Evolutionary conservation across 2,329 filamentous ascomycete species (phyloP), one percentile per base, ranked within the genome.

Genomic region (Botrytis fragariae): DNA sequence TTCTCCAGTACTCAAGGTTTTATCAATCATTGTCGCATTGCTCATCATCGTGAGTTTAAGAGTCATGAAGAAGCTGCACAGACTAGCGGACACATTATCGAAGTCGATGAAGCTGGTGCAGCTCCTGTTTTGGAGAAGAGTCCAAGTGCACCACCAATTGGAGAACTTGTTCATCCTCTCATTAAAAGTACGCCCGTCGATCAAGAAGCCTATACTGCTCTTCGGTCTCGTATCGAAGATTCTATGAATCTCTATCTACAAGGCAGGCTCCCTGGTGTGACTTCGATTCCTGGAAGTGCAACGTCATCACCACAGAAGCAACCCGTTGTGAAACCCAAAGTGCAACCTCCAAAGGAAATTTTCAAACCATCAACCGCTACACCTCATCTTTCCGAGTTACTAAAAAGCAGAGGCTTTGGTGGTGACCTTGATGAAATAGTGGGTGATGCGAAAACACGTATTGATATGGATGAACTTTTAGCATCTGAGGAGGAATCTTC

Each of bases 1-100:
- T 98, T 98, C 80, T 95, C 92, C 72, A 98, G 95, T 84, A 97
- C 95, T 0, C 96, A 98, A 82, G 96, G 96, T n/a, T 98, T 98
- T 83, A 96, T 99, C 84, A 99, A 99, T 81, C 96, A 99, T 81
- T 98, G 95, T 81, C 94, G 96, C 73, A 98, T 99, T 79, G 94
- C 95, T 39, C 96, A 99, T 83, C 93, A 92, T 81, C 89, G 93
- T 74, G 94, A 97, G 76, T 98, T 95, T 85, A 95, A 97, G 84
- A 98, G 94, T 78, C 96, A 99, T 80, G 95, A 98, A 82, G 93
- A 95, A 79, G 96, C 96, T 75, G 96, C 95, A 48, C 87, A 95
- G 72, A 92, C 93, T 74, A 97, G 94, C 78, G 96, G 96, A 70
- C 91, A 95, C 77, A 90, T 92, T 20, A 89, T 97, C 74, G 93